Percentiles rank a stretch among this genome's conserved stretches.
Evolutionary conservation across 345 rosid genomes (phyloP).

Genomic region (Firmiana major): DNA sequence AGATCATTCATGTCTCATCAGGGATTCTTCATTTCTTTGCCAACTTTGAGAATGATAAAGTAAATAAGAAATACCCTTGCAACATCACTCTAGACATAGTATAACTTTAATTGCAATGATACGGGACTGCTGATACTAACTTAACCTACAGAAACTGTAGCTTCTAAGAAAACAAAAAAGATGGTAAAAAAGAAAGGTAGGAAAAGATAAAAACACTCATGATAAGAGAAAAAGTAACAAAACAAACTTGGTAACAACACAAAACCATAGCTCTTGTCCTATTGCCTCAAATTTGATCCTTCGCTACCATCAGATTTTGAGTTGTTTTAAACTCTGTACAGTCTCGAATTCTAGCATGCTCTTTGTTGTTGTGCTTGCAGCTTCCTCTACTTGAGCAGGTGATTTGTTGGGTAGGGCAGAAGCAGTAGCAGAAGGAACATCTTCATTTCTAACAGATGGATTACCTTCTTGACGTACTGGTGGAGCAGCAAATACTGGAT

Average conservation of each 20-base stretch:
- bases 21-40: neutral
- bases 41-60: neutral
- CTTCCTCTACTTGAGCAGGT: conserved; percentile 26
- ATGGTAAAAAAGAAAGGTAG: neutral
- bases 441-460: conserved; percentile 28
- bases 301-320: conserved; percentile 41
- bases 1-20: neutral
- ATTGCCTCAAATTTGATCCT: neutral
- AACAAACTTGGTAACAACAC: conserved; percentile 30
- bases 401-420: conserved; percentile 14
- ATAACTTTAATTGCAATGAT: conserved; percentile 15
- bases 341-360: conserved; percentile 35
- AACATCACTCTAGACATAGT: conserved; percentile 8
- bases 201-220: conserved; percentile 27
- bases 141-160: conserved; percentile 33
- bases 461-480: conserved; percentile 37
- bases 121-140: conserved; percentile 27
- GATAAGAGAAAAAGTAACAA: conserved; percentile 23
- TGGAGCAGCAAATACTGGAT: conserved; percentile 73
- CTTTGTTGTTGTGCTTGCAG: conserved; percentile 18
- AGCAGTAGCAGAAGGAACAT: conserved; percentile 21
- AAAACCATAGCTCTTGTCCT: conserved; percentile 13
- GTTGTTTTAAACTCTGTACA: conserved; percentile 47
- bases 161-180: conserved; percentile 17
- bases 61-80: neutral